Percentiles rank a stretch among this genome's conserved stretches.
phyloP scores from a whole-genome alignment of 1,284 basidiomycete species.

The Sporisorium graminicola region DNA sequence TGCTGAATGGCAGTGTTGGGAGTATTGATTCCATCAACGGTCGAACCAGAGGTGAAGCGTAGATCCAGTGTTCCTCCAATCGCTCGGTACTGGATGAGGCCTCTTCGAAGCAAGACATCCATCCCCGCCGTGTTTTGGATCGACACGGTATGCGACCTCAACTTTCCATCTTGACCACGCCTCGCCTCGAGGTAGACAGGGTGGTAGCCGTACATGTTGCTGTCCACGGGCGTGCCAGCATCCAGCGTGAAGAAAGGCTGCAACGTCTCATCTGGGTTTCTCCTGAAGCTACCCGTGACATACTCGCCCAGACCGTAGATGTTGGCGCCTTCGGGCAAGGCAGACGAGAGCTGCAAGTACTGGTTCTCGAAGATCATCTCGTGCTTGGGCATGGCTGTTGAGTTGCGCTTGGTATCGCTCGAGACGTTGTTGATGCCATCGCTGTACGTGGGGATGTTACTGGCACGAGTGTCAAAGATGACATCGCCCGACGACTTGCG shows the following conservation, averaged over 20 bases:
- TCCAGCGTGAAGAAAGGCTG: slow-evolving; percentile 80
- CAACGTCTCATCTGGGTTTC: slow-evolving; percentile 76
- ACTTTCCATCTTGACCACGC: slow-evolving; percentile 70
- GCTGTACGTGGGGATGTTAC: slow-evolving; percentile 56
- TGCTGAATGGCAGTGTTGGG: slow-evolving; percentile 54
- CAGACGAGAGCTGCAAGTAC: slow-evolving; percentile 75
- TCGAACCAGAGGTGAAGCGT: slow-evolving; percentile 42
- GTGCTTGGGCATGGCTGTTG: slow-evolving; percentile 60
- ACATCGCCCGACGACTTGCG: slow-evolving; percentile 73
- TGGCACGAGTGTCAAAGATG: slow-evolving; percentile 79
- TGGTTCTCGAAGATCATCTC: slow-evolving; percentile 77
- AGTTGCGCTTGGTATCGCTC: slow-evolving; percentile 44
- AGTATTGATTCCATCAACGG: slow-evolving; percentile 39
- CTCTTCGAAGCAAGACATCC: slow-evolving; percentile 51
- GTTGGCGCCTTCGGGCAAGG: slow-evolving; percentile 73
- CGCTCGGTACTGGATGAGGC: slow-evolving; percentile 55
- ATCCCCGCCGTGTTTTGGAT: slow-evolving; percentile 53
- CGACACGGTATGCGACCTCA: slow-evolving; percentile 44
- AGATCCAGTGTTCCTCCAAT: slow-evolving; percentile 61
- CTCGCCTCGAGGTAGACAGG: slow-evolving; percentile 79
- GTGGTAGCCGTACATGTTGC: slow-evolving; percentile 78
- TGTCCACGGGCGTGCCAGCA: slow-evolving; percentile 50
- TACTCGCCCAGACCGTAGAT: slow-evolving; percentile 84
- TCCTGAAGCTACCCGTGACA: slow-evolving; percentile 76
- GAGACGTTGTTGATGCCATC: slow-evolving; percentile 39